These are phyloP conservation scores for Apiospora pterosperma DNA, from an alignment of 2,329 filamentous ascomycete genomes.

Conservation along the genomic window DNA sequence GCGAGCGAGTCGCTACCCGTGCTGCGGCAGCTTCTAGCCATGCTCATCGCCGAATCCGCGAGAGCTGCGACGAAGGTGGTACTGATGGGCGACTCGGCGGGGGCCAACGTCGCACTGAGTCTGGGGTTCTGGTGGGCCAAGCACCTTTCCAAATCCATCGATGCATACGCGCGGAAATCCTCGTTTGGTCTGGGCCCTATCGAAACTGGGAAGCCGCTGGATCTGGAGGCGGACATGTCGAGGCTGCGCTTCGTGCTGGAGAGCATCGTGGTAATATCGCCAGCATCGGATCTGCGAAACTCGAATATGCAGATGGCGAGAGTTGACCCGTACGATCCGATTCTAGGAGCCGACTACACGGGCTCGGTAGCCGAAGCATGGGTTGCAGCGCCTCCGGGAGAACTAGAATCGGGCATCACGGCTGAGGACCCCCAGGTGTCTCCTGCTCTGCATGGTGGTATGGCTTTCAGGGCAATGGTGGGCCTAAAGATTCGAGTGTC, in stretches of 20 bases:
- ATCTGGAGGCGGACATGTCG: background rate
- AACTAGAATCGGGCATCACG: background rate
- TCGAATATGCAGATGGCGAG: conserved; percentile 39
- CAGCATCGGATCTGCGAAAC: conserved; percentile 37
- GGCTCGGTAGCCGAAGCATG: conserved; percentile 38
- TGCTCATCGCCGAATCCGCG: conserved; percentile 34
- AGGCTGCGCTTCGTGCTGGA: conserved; percentile 6
- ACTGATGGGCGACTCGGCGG: conserved; percentile 46
- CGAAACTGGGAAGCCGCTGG: background rate
- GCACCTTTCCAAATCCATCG: conserved; percentile 2
- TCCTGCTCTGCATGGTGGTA: conserved; percentile 24
- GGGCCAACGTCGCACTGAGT: conserved; percentile 42
- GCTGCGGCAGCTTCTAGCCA: conserved; percentile 41
- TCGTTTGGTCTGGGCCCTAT: background rate
- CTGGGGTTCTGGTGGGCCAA: conserved; percentile 22
- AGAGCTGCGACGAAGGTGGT: conserved; percentile 38
- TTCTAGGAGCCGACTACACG: conserved; percentile 39
- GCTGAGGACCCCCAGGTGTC: conserved; percentile 42
- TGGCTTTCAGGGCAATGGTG: conserved; percentile 27
- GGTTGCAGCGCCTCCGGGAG: conserved; percentile 34
- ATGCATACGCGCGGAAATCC: background rate
- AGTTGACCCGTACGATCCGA: conserved; percentile 38
- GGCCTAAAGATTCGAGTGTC: conserved; percentile 47
- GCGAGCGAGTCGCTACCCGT: conserved; percentile 45
- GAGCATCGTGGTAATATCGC: conserved; percentile 14